These are phyloP conservation scores for Sophora flavescens DNA, from an alignment of 306 rosid species.

Conservation along the genomic window DNA sequence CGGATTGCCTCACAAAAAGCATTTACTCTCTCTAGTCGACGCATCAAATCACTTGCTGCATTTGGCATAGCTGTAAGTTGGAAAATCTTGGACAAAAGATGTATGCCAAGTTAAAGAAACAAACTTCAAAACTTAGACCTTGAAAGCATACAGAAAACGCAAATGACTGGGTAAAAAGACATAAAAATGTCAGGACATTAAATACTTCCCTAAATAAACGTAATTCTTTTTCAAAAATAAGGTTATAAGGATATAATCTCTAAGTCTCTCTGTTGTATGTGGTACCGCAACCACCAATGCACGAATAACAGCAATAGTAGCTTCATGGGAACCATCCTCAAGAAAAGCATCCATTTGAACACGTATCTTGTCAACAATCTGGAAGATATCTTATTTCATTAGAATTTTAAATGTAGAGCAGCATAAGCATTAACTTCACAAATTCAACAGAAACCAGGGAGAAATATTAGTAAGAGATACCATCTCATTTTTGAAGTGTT, in stretches of 20 bases:
- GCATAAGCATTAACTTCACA: constrained; percentile 42
- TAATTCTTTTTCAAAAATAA: constrained; percentile 18
- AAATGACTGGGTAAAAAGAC: constrained; percentile 38
- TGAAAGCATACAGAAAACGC: constrained; percentile 38
- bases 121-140: constrained; percentile 29
- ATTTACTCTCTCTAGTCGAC: constrained; percentile 74
- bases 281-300: constrained; percentile 94
- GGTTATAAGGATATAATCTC: constrained; percentile 91
- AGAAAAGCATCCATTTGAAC: constrained; percentile 99
- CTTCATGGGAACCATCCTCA: constrained; percentile 99
- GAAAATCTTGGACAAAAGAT: constrained; percentile 96
- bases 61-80: constrained; percentile 71
- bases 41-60: constrained; percentile 67
- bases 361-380: constrained; percentile 98
- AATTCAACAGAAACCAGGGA: constrained; percentile 39
- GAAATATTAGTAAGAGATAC: constrained; percentile 56
- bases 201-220: neutral
- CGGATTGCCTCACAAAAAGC: constrained; percentile 98
- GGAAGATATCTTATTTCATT: constrained; percentile 43
- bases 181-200: constrained; percentile 16
- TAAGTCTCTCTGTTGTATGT: constrained; percentile 84
- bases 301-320: constrained; percentile 87
- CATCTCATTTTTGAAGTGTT: constrained; percentile 86
- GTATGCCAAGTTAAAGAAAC: constrained; percentile 77
- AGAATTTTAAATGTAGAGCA: constrained; percentile 33